phyloP scores from a whole-genome alignment of 2,329 filamentous ascomycete species.

The Colletotrichum sp. region DNA sequence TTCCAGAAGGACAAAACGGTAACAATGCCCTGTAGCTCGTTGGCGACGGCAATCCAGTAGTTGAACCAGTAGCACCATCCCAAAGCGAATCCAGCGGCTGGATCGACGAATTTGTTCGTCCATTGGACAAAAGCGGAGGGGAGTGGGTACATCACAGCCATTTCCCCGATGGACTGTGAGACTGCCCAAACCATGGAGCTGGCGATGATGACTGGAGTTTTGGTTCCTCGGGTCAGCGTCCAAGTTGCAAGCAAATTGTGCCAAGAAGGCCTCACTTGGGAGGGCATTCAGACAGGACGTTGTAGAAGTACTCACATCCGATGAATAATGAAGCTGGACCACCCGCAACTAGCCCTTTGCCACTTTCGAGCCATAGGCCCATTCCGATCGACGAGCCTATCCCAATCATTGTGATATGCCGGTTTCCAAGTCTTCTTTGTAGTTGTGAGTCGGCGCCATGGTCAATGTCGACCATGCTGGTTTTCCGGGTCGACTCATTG shows the following conservation, averaged over 20 bases:
- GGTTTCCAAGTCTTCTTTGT: constrained; percentile 41
- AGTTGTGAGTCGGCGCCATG: constrained; percentile 28
- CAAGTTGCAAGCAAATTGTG: too few relatives aligned
- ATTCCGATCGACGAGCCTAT: constrained; percentile 48
- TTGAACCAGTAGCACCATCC: constrained; percentile 53
- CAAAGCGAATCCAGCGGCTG: constrained; percentile 44
- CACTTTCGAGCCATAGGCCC: constrained; percentile 49
- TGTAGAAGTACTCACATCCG: constrained; percentile 32
- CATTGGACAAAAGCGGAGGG: constrained; percentile 52
- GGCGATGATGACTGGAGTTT: constrained; percentile 29
- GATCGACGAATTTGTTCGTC: constrained; percentile 47
- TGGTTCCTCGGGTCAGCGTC: background rate
- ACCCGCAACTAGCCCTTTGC: constrained; percentile 40
- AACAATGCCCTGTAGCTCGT: constrained; percentile 42
- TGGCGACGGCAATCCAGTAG: constrained; percentile 48
- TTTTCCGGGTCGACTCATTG: background rate
- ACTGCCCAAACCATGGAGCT: constrained; percentile 51
- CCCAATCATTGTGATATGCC: constrained; percentile 60
- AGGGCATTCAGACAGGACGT: background rate
- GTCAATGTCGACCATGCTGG: background rate
- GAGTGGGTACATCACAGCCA: constrained; percentile 50
- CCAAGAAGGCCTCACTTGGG: constrained; percentile 12
- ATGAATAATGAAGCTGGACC: constrained; percentile 49
- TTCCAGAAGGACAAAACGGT: constrained; percentile 50
- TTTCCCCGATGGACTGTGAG: constrained; percentile 48